Conservation (phyloP, 2,329 filamentous ascomycete genomes). For the Paecilomyces niveus region DNA sequence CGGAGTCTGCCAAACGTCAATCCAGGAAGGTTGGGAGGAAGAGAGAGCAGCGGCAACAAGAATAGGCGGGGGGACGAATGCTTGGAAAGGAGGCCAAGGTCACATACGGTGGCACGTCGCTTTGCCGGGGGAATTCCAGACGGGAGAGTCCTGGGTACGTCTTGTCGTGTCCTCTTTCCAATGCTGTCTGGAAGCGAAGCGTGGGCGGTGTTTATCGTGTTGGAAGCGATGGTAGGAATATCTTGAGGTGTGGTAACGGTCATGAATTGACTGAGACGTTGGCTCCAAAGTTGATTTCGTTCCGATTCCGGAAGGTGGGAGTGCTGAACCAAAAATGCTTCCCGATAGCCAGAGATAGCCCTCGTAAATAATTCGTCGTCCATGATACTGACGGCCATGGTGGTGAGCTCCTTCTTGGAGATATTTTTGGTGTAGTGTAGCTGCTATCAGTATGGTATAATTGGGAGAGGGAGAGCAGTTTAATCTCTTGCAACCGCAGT, state of each 20-base stretch:
- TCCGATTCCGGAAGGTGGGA: slow-evolving; percentile 35
- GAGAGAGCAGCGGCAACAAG: slow-evolving; percentile 10
- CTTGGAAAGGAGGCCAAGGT: slow-evolving; percentile 24
- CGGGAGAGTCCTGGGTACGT: slow-evolving; percentile 32
- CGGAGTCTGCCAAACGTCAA: slow-evolving; percentile 38
- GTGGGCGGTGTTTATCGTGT: slow-evolving; percentile 6
- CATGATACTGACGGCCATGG: slow-evolving; percentile 28
- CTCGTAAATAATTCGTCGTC: slow-evolving; percentile 34
- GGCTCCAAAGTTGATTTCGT: slow-evolving; percentile 34
- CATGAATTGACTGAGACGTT: slow-evolving; percentile 32
- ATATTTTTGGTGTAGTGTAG: slow-evolving; percentile 7
- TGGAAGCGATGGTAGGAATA: slow-evolving; percentile 5
- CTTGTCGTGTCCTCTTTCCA: slow-evolving; percentile 37
- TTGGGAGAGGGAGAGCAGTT: background rate
- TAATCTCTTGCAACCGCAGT: background rate
- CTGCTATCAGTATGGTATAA: slow-evolving; percentile 25
- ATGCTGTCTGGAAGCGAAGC: slow-evolving; percentile 22
- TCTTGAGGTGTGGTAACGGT: slow-evolving; percentile 6
- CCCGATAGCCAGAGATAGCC: slow-evolving; percentile 35
- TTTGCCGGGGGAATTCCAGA: slow-evolving; percentile 33
- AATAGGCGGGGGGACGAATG: slow-evolving; percentile 12
- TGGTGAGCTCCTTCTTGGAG: slow-evolving; percentile 10
- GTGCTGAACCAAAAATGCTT: slow-evolving; percentile 34
- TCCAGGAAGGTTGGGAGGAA: slow-evolving; percentile 26
- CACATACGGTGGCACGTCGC: slow-evolving; percentile 41